Conservation (phyloP, 78 protist genomes). For the Dictyostelium intermedium region DNA sequence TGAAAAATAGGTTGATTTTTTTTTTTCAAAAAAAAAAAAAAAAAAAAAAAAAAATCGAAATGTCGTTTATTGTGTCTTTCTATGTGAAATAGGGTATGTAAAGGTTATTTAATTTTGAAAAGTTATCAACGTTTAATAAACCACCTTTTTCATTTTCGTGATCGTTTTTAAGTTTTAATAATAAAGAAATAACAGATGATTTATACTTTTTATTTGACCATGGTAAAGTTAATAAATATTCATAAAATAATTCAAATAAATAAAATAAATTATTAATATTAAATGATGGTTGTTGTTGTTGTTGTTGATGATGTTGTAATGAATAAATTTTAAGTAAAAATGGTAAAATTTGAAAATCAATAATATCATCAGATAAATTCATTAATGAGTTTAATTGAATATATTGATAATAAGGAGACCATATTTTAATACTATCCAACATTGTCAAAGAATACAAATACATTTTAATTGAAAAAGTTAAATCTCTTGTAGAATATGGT, state of each 20-base stretch:
- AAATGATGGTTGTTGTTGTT: background rate
- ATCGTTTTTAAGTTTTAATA: background rate
- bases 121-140: background rate
- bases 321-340: background rate
- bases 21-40: too few species aligned
- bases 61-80: too few species aligned
- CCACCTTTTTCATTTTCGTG: background rate
- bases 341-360: background rate
- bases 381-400: background rate
- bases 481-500: background rate
- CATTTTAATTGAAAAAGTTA: background rate
- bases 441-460: background rate
- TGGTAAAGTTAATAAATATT: background rate
- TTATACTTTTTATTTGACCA: background rate
- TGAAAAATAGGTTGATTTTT: too few species aligned
- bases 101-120: background rate
- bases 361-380: background rate
- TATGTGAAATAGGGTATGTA: background rate
- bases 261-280: background rate
- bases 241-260: background rate
- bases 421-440: background rate
- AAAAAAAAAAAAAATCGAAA: too few species aligned
- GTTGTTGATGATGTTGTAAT: background rate
- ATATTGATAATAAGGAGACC: background rate
- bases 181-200: background rate